Evolutionary conservation across 2,329 filamentous ascomycete species (phyloP), one percentile per base, ranked within the genome.

Genomic region (Bipolaris zeicola): DNA sequence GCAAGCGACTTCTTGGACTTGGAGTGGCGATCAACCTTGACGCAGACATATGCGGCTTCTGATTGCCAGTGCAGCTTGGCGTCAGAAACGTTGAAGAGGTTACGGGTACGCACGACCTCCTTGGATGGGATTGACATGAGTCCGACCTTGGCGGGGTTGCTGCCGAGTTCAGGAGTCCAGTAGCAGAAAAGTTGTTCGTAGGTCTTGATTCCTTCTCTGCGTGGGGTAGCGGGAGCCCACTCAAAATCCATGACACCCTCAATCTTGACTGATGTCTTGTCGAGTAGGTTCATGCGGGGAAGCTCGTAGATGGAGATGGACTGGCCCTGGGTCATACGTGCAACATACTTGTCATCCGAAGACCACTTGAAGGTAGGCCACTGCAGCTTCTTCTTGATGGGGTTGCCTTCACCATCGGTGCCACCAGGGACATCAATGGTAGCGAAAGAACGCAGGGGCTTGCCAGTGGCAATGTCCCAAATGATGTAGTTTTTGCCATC

Each of bases 331-430:
- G 88, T 92, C 82, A 98, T 87, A 61, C 95, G 88, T 20, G 95
- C 95, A 60, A 98, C 93, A 76, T 96, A 99, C 78, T 96, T 95
- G 80, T 97, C 92, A 74, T 99, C 95, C 3, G 95, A 83, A 28
- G 95, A 98, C 95, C 95, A 99, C 82, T 99, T 99, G 87, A 99
- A 99, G 2, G 94, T 93, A 22, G 95, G 95, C 95, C 95, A 99
- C 73, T 95, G 91, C 68, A 96, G 87, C 85, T 97, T 97, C 78
- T 92, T 91, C 83, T 96, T 96, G 63, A 85, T 80, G 28, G 86
- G 85, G 58, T 86, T 82, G 59, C 86, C 86, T 36, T 88, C 85
- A 36, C 82, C 82, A 53, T 88, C 87, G 47, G 77, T 79, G 46
- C 85, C 82, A 63, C 84, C 85, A 28, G 90, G 87, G 13, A 91